Evolutionary conservation across 2,329 filamentous ascomycete genomes (phyloP).

Genomic region (Cadophora malorum): DNA sequence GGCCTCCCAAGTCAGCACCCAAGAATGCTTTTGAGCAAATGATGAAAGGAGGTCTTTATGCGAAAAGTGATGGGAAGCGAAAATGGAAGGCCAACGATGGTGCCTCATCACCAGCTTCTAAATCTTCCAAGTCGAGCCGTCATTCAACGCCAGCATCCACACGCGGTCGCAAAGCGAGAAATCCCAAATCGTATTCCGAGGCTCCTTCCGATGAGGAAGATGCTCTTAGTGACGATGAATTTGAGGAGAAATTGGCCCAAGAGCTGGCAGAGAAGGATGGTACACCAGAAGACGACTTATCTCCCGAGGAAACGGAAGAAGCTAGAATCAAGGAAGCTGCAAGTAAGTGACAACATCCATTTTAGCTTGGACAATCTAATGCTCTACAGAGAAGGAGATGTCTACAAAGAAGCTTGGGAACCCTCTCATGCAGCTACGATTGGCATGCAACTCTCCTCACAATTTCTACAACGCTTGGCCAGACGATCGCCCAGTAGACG

Average conservation of each 20-base stretch:
- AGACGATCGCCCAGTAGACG: constrained; percentile 68
- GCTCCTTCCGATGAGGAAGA: constrained; percentile 66
- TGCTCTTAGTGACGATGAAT: constrained; percentile 79
- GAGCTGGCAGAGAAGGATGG: constrained; percentile 57
- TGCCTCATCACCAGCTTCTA: constrained; percentile 56
- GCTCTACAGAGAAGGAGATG: constrained; percentile 75
- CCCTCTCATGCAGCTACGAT: constrained; percentile 86
- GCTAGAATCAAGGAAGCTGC: constrained; percentile 76
- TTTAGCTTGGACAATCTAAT: constrained; percentile 41
- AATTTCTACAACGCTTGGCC: constrained; percentile 96
- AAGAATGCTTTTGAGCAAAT: constrained; percentile 57
- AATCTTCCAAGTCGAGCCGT: constrained; percentile 77
- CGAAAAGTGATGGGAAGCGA: constrained; percentile 45
- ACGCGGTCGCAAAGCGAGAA: constrained; percentile 51
- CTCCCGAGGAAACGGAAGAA: constrained; percentile 65
- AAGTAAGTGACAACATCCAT: constrained; percentile 58
- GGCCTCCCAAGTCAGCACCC: constrained; percentile 29
- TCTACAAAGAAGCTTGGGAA: constrained; percentile 91
- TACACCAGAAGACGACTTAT: constrained; percentile 51
- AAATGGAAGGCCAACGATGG: constrained; percentile 62
- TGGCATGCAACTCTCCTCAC: constrained; percentile 92
- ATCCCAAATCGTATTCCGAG: constrained; percentile 55
- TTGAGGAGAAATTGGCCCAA: constrained; percentile 77
- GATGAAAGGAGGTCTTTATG: constrained; percentile 38
- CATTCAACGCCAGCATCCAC: constrained; percentile 73